Evolutionary conservation across 2,329 filamentous ascomycete genomes (phyloP), one percentile per base, ranked within the genome.

Genomic region (Paecilomyces fulvus): DNA sequence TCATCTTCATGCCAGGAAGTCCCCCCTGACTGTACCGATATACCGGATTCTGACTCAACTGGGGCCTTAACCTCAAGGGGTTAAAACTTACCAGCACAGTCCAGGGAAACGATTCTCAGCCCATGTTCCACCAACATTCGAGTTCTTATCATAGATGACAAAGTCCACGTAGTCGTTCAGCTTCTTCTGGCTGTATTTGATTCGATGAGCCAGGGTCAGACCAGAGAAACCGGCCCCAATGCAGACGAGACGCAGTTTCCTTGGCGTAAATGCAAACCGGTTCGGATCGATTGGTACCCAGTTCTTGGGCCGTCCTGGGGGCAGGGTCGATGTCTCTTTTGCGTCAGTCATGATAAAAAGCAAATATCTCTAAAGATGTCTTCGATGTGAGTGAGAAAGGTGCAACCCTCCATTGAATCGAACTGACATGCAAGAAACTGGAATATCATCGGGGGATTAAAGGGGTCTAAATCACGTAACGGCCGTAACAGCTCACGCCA

Each of bases 61-160:
- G 17, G 14, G n/a, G 17, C 37, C 14, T 43, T 43, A 17, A 43
- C 4, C 14, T 9, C 14, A 17, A 43, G 37, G 17, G 11, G n/a
- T 43, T 9, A 43, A n/a, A 43, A 53, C 55, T 30, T 54, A 54
- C 37, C 67, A 73, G 25, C 64, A 63, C 12, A 73, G 71, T 8
- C 73, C 73, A 0, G 73, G 74, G 57, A 75, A 76, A 1, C 64
- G 63, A 51, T 77, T 77, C 51, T 73, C 74, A 3, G 73, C 61
- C 70, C 70, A 72, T 0, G 75, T 77, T 4, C 75, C 75, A 7
- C 74, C 75, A 20, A 77, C 58, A 17, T 70, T 68, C 8, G 56
- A 52, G 28, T 55, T 52, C 30, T 54, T 54, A 23, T 54, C 43
- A 51, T 54, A 51, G 8, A 58, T 23, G 5, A 51, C 52, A 12